Percentiles rank a stretch among this genome's conserved stretches.
phyloP scores from a whole-genome alignment of 2,329 filamentous ascomycete species.

The Sclerotinia borealis region DNA sequence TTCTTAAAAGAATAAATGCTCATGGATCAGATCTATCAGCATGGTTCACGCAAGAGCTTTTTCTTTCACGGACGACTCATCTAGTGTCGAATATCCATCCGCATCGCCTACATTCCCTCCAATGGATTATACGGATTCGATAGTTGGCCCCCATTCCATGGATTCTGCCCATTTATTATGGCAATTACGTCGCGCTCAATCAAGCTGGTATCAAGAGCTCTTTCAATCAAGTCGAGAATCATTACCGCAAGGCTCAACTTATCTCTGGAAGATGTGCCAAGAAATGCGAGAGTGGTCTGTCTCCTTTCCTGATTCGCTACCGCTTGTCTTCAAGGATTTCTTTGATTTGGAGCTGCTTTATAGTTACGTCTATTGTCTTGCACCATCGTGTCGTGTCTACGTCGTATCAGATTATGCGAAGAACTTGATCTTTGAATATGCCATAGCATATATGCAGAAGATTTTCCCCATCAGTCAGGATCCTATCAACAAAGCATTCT shows the following conservation, averaged over 20 bases:
- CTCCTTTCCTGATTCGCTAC: conserved; percentile 60
- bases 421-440: conserved; percentile 78
- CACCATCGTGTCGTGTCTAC: conserved; percentile 69
- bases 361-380: conserved; percentile 84
- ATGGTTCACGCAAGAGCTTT: conserved; percentile 83
- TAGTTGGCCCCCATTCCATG: conserved; percentile 45
- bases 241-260: conserved; percentile 62
- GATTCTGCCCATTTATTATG: conserved; percentile 74
- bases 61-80: conserved; percentile 86
- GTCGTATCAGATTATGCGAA: conserved; percentile 71
- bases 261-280: conserved; percentile 69
- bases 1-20: not conserved
- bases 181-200: conserved; percentile 77
- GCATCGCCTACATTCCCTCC: conserved; percentile 29
- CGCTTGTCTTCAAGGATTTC: conserved; percentile 61
- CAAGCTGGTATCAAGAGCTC: conserved; percentile 81
- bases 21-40: conserved; percentile 63
- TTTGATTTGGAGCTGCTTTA: conserved; percentile 88
- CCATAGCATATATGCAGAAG: conserved; percentile 71
- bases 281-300: conserved; percentile 78
- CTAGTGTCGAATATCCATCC: conserved; percentile 72
- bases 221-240: conserved; percentile 70
- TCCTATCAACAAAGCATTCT: conserved; percentile 55
- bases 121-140: conserved; percentile 32
- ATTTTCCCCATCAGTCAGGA: conserved; percentile 63